Conservation (phyloP, 352 stramenopile genomes). For the Albugo laibachii region DNA sequence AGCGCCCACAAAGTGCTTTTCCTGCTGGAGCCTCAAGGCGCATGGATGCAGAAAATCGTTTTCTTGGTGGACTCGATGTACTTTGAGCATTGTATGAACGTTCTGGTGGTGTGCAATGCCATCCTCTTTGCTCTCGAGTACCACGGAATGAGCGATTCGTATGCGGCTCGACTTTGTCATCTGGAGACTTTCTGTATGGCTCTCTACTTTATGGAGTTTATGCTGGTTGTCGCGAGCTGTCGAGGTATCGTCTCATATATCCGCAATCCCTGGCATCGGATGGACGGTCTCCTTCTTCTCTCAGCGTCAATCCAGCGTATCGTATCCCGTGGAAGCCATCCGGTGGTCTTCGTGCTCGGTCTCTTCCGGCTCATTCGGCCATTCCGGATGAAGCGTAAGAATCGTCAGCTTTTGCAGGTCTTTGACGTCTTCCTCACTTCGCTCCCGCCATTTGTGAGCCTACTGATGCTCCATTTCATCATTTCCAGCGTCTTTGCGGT, state of each 20-base stretch:
- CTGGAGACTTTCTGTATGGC: constrained; percentile 34
- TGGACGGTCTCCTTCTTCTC: constrained; percentile 53
- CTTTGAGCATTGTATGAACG: constrained; percentile 66
- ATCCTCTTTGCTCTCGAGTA: constrained; percentile 63
- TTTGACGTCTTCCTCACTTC: constrained; percentile 48
- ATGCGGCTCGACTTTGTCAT: neutral
- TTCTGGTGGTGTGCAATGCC: constrained; percentile 50
- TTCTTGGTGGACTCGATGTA: constrained; percentile 25
- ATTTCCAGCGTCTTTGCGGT: constrained; percentile 68
- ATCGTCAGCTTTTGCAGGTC: constrained; percentile 50
- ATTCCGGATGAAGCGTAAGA: constrained; percentile 56
- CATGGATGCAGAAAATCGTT: constrained; percentile 25
- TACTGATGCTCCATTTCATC: constrained; percentile 33
- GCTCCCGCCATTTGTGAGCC: constrained; percentile 41
- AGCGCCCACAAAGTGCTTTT: no score
- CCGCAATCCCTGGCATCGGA: constrained; percentile 61
- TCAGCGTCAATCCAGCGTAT: constrained; percentile 30
- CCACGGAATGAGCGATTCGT: constrained; percentile 37
- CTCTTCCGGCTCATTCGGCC: constrained; percentile 55
- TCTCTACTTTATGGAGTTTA: constrained; percentile 45
- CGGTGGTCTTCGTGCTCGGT: constrained; percentile 56
- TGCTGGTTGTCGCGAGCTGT: constrained; percentile 29
- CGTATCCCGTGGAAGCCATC: constrained; percentile 15
- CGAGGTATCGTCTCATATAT: constrained; percentile 43
- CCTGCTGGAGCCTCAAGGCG: constrained; percentile 19